Base-by-base conservation (phyloP, 208 protist species). In the Acanthamoeba royreba region DNA sequence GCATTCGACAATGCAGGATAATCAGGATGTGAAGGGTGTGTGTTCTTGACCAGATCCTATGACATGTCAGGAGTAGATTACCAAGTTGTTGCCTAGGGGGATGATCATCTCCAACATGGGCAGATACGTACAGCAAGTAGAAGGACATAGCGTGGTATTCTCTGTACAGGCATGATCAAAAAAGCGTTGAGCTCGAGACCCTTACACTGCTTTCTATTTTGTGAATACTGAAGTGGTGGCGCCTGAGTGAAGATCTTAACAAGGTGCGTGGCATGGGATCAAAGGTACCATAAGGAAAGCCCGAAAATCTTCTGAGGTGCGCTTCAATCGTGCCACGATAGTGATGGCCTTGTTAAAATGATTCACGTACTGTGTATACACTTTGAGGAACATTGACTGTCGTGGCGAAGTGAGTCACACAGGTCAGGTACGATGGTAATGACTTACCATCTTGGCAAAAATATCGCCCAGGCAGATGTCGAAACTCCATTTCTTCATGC, bases 361-460 rank as follows among this genome's bases (percentile, higher is more conserved):
- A 46, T 96, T 96, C 5, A 96, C 93, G 47, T 96, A 96, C 31
- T 92, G 83, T 3, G 95, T 96, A 22, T 96, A 96, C 2, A 96
- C 94, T 31, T 96, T 96, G 8, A 96, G 49, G 28, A 96, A 96
- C 0, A 83, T 88, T 55, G 8, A 83, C 92, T 22, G 92, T 89
- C 13, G 52, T 40, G 2, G 28, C 55, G 31, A 52, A 45, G 31
- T 72, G 8, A 33, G 17, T 35, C n/a, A 9, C 8, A 69, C 19
- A 72, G 31, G 45, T 13, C 19, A 88, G 9, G 45, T 35, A 88
- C 22, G 31, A 35, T 35, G 58, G 45, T 17, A 8, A 77, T 13
- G 31, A 25, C 79, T 35, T 47, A 74, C 58, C 40, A 90, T 63
- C 31, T 74, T 63, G 42, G n/a, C 42, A 19, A 96, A 96, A 19